These are phyloP conservation scores for Rhodotorula toruloides DNA, from an alignment of 768 basidiomycete species.

Conservation along the genomic window DNA sequence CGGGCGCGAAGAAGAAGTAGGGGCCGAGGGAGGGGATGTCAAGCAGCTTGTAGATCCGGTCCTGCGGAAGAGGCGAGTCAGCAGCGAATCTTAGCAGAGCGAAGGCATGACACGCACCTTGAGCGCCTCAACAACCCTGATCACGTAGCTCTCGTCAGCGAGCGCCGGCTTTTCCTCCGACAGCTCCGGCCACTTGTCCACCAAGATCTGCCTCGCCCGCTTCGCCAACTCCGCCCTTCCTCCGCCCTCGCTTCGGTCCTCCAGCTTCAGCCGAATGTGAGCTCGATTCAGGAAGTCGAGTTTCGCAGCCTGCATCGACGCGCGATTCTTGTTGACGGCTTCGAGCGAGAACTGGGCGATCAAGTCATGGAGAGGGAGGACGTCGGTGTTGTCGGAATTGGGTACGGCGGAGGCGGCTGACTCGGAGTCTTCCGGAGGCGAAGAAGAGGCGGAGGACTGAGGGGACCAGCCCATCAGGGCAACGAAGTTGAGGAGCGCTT, in stretches of 20 bases:
- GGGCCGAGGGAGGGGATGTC: slow-evolving; percentile 66
- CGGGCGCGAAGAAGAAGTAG: slow-evolving; percentile 72
- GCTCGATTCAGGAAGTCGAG: slow-evolving; percentile 84
- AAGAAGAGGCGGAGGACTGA: slow-evolving; percentile 39
- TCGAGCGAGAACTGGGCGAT: slow-evolving; percentile 64
- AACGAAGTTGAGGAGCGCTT: slow-evolving; percentile 84
- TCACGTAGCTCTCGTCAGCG: slow-evolving; percentile 53
- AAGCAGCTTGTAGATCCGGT: slow-evolving; percentile 62
- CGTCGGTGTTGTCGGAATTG: background rate
- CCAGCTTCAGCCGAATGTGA: slow-evolving; percentile 61
- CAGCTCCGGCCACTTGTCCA: slow-evolving; percentile 45
- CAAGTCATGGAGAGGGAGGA: slow-evolving; percentile 6
- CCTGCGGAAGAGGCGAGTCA: slow-evolving; percentile 48
- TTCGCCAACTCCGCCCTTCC: slow-evolving; percentile 12
- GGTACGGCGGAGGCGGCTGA: background rate
- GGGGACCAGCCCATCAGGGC: slow-evolving; percentile 91
- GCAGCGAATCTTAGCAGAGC: slow-evolving; percentile 2
- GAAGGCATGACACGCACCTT: slow-evolving; percentile 51
- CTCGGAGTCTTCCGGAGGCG: background rate
- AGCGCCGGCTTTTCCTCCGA: slow-evolving; percentile 24
- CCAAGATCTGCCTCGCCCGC: background rate
- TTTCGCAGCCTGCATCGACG: slow-evolving; percentile 71
- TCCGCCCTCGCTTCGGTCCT: background rate
- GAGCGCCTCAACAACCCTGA: slow-evolving; percentile 59
- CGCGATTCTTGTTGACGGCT: slow-evolving; percentile 71